phyloP scores from a whole-genome alignment of 768 basidiomycete genomes.

The Xerocomus spinulosus region DNA sequence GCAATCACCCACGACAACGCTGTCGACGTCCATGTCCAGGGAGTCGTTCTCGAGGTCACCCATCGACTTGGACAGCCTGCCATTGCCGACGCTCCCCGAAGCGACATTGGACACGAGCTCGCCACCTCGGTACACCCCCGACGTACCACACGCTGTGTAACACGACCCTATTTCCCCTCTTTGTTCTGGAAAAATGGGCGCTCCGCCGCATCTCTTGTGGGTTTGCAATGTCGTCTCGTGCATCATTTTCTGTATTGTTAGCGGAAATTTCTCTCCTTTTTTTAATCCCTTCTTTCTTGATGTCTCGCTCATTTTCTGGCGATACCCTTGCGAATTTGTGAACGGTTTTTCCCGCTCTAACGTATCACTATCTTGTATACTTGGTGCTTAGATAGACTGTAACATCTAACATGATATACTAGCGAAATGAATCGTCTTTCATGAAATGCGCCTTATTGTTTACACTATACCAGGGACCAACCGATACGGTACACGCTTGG shows the following conservation, averaged over 20 bases:
- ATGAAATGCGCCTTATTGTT: not conserved
- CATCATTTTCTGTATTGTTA: not conserved
- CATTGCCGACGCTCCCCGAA: conserved; percentile 19
- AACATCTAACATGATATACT: not conserved
- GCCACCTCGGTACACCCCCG: conserved; percentile 23
- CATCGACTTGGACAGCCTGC: conserved; percentile 10
- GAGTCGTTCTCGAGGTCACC: conserved; percentile 25
- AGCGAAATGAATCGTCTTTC: not conserved
- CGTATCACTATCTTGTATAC: not conserved
- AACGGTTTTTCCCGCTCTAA: not conserved
- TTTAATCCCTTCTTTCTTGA: not conserved
- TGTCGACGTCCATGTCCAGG: conserved; percentile 22
- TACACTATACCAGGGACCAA: conserved; percentile 23
- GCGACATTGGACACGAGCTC: conserved; percentile 9
- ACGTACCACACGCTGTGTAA: conserved; percentile 18
- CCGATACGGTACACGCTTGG: conserved; percentile 17
- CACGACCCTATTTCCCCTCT: not conserved
- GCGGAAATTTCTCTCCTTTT: not conserved
- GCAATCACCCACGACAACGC: conserved; percentile 20
- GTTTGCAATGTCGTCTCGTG: not conserved
- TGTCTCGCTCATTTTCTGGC: not conserved
- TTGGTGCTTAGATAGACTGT: not conserved
- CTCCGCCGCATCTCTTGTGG: not conserved
- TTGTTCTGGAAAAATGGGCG: not conserved
- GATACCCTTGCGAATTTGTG: not conserved